Conservation (phyloP, 2,329 filamentous ascomycete genomes). For the Neoarthrinium moseri region DNA sequence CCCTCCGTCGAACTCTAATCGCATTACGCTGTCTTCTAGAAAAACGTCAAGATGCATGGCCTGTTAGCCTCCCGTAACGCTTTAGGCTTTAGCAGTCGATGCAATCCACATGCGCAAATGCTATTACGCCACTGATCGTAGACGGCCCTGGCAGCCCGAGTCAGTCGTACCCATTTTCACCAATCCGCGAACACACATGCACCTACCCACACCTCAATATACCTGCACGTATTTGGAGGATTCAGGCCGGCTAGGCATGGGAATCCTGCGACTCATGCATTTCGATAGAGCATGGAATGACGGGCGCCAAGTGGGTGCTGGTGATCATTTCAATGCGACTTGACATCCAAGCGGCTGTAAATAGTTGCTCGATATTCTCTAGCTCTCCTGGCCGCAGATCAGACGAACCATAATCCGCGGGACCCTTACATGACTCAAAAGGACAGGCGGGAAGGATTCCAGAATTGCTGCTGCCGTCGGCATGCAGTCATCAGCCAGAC, state of each 20-base stretch:
- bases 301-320: neutral
- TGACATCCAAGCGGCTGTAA: neutral
- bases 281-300: neutral
- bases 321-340: neutral
- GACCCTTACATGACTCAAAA: neutral
- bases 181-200: neutral
- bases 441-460: neutral
- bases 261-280: conserved; percentile 2
- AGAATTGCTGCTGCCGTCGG: neutral
- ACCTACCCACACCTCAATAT: neutral
- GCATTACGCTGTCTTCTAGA: too few species aligned
- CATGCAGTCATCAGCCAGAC: neutral
- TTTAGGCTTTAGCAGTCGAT: too few species aligned
- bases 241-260: neutral
- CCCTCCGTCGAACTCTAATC: too few species aligned
- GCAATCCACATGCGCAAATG: too few species aligned
- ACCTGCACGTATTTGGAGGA: neutral
- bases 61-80: too few species aligned
- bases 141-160: neutral
- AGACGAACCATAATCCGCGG: neutral
- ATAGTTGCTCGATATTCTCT: neutral
- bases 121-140: too few species aligned
- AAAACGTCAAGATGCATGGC: too few species aligned
- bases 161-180: neutral
- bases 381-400: neutral